These are phyloP conservation scores for Sclerotinia trifoliorum DNA, from an alignment of 2,329 filamentous ascomycete genomes.

Conservation along the genomic window DNA sequence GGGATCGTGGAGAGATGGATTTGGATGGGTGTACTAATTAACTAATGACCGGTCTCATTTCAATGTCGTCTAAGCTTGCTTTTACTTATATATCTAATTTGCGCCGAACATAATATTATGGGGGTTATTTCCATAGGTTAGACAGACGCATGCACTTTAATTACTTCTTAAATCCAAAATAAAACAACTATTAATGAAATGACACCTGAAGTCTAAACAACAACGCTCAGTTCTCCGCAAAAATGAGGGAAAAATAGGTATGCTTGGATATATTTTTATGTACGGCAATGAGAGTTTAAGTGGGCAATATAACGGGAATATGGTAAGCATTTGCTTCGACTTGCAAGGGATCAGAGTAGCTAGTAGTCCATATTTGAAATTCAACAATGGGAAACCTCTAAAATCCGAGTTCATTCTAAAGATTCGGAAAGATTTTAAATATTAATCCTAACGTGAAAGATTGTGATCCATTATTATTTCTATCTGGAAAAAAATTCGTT, in stretches of 20 bases:
- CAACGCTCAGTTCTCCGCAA: too few species aligned
- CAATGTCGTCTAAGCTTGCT: neutral
- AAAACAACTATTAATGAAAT: neutral
- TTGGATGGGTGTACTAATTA: neutral
- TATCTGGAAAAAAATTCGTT: too few species aligned
- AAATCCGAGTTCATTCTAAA: too few species aligned
- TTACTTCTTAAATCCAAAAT: neutral
- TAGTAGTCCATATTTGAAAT: too few species aligned
- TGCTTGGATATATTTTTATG: neutral
- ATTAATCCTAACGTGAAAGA: too few species aligned
- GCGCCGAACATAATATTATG: neutral
- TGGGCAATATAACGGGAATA: too few species aligned
- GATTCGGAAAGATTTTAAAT: too few species aligned
- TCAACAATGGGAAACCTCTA: too few species aligned
- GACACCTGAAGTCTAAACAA: neutral
- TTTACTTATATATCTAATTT: neutral
- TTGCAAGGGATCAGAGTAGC: neutral
- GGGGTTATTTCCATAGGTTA: too few species aligned
- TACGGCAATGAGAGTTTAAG: neutral
- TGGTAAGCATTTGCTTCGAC: neutral
- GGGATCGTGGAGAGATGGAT: neutral
- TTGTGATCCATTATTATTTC: too few species aligned
- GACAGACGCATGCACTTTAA: neutral
- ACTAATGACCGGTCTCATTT: neutral
- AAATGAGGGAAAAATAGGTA: too few species aligned